phyloP scores from a whole-genome alignment of 176 grass and related monocot genomes.

The Poa annua region DNA sequence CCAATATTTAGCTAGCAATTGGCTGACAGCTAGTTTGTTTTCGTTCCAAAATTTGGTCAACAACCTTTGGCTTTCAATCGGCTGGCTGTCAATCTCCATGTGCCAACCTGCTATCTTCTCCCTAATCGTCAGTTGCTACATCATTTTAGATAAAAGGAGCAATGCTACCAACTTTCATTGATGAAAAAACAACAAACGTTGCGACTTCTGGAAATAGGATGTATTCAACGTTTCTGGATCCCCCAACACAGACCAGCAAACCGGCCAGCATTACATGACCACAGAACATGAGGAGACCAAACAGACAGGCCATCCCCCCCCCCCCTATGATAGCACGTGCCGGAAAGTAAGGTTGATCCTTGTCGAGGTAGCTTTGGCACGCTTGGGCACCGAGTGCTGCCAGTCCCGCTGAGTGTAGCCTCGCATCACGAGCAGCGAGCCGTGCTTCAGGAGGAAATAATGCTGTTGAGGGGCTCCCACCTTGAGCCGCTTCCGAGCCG shows the following conservation, averaged over 20 bases:
- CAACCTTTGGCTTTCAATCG: neutral
- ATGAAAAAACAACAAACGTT: no score
- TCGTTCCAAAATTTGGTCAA: neutral
- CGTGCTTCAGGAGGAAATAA: slow-evolving; percentile 72
- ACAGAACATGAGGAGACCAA: neutral
- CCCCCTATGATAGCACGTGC: slow-evolving; percentile 31
- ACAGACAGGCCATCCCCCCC: neutral
- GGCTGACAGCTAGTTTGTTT: neutral
- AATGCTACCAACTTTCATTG: no score
- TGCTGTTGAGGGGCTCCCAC: slow-evolving; percentile 37
- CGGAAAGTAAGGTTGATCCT: slow-evolving; percentile 69
- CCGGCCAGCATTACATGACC: neutral
- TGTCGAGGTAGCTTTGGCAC: slow-evolving; percentile 56
- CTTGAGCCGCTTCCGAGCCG: slow-evolving; percentile 52
- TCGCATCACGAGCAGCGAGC: slow-evolving; percentile 58
- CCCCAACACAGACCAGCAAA: neutral
- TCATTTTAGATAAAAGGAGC: no score
- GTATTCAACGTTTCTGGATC: no score
- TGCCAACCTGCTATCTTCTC: no score
- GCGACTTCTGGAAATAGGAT: no score
- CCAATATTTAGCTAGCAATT: neutral
- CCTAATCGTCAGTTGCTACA: no score
- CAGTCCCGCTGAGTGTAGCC: slow-evolving; percentile 86
- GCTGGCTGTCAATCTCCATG: neutral
- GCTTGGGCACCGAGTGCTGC: slow-evolving; percentile 81